phyloP scores from a whole-genome alignment of 441 rosid genomes.

The Adansonia gregorii region DNA sequence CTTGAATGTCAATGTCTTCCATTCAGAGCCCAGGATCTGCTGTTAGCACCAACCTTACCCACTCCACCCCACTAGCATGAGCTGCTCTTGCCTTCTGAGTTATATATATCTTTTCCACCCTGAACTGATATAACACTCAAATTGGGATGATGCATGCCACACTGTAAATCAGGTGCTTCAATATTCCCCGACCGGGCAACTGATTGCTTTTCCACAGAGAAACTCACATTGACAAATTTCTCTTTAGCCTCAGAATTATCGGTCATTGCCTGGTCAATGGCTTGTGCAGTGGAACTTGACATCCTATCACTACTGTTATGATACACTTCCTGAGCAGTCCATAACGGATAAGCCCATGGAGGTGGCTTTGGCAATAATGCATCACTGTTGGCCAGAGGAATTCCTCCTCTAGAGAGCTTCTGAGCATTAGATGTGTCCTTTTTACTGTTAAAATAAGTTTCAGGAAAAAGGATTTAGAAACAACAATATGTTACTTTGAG shows the following conservation, averaged over 20 bases:
- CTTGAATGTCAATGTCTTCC: slow-evolving; percentile 75
- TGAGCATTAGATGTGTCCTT: slow-evolving; percentile 77
- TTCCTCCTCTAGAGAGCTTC: slow-evolving; percentile 93
- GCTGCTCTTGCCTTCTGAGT: slow-evolving; percentile 33
- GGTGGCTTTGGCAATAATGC: slow-evolving; percentile 96
- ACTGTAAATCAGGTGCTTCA: slow-evolving; percentile 30
- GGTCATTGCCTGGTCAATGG: slow-evolving; percentile 99
- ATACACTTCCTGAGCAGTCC: slow-evolving; percentile 95
- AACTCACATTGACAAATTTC: slow-evolving; percentile 71
- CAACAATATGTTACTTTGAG: slow-evolving; percentile 17
- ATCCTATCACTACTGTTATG: slow-evolving; percentile 96
- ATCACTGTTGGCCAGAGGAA: slow-evolving; percentile 97
- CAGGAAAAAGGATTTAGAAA: slow-evolving; percentile 28
- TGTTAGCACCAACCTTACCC: slow-evolving; percentile 89
- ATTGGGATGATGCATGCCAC: slow-evolving; percentile 25
- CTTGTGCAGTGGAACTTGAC: slow-evolving; percentile 94
- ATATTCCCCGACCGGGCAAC: slow-evolving; percentile 35
- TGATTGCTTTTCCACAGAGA: slow-evolving; percentile 61
- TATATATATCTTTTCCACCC: slow-evolving; percentile 28
- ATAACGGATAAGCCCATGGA: slow-evolving; percentile 99
- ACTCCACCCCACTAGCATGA: slow-evolving; percentile 64
- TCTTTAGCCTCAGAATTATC: slow-evolving; percentile 70
- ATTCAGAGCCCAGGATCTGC: slow-evolving; percentile 78
- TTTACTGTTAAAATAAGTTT: slow-evolving; percentile 52
- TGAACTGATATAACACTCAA: slow-evolving; percentile 29